phyloP scores from a whole-genome alignment of 176 grass and related monocot genomes.

The Triticum turgidum region DNA sequence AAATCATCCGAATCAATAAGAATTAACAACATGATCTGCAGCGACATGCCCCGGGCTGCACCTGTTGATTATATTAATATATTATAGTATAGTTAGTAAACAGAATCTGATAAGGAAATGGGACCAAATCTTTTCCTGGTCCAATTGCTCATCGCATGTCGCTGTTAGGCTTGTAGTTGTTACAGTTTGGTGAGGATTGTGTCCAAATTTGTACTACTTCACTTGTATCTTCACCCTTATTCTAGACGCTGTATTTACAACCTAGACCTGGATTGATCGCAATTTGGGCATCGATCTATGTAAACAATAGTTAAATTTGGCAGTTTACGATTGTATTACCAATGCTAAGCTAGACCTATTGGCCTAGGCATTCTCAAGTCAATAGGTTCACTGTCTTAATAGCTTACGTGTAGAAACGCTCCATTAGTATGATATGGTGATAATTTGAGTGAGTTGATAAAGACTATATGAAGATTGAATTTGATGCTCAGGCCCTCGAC shows the following conservation, averaged over 20 bases:
- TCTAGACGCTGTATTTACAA: neutral
- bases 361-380: neutral
- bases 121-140: conserved; percentile 36
- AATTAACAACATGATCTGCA: neutral
- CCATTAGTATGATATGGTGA: neutral
- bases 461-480: conserved; percentile 6
- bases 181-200: conserved; percentile 37
- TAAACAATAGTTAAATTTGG: neutral
- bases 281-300: neutral
- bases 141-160: conserved; percentile 35
- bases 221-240: conserved; percentile 13
- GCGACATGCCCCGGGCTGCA: neutral
- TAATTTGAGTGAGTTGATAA: conserved; percentile 24
- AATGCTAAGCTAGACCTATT: no score
- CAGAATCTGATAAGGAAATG: conserved; percentile 39
- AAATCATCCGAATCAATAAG: conserved; percentile 19
- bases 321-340: neutral
- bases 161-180: conserved; percentile 38
- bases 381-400: conserved; percentile 16
- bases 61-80: neutral
- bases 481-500: conserved; percentile 9
- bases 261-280: neutral
- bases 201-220: conserved; percentile 25
- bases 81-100: conserved; percentile 39
- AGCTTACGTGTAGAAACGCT: conserved; percentile 21